A percentile compares a stretch with the other conserved stretches of the same genome.
These are phyloP conservation scores for Crithidia acanthocephali DNA, from an alignment of 208 protist genomes.

Conservation along the genomic window DNA sequence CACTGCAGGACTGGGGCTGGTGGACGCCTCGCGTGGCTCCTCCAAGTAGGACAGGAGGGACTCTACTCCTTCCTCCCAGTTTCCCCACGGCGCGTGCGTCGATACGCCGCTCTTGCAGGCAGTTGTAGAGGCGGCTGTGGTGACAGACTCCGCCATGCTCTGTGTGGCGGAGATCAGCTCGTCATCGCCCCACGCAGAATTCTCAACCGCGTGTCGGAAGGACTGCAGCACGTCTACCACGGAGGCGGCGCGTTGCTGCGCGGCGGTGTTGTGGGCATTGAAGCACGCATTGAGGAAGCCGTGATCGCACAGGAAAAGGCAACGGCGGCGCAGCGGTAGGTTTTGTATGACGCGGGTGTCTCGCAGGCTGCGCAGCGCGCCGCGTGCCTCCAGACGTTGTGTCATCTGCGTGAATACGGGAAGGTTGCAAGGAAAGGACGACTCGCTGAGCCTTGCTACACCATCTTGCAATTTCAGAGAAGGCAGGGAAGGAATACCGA, in stretches of 20 bases:
- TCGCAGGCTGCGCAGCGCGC: neutral
- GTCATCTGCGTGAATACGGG: too few species aligned
- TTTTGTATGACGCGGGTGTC: conserved; percentile 39
- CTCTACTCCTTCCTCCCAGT: conserved; percentile 62
- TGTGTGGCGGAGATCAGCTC: neutral
- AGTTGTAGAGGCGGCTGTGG: neutral
- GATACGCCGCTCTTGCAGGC: neutral
- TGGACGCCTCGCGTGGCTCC: neutral
- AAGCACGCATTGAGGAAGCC: conserved; percentile 31
- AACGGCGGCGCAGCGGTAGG: conserved; percentile 65
- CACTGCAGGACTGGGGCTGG: neutral
- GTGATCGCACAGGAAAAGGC: conserved; percentile 69
- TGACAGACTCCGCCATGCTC: neutral
- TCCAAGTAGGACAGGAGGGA: conserved; percentile 48
- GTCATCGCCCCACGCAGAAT: neutral
- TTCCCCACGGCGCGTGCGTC: conserved; percentile 1
- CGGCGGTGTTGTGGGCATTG: neutral
- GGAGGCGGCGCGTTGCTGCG: conserved; percentile 6
- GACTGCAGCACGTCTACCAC: conserved; percentile 7
- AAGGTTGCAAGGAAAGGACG: too few species aligned
- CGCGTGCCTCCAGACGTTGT: neutral
- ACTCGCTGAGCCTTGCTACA: too few species aligned
- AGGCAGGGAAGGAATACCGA: too few species aligned
- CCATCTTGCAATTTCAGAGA: too few species aligned
- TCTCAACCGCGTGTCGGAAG: neutral